A percentile compares a stretch with the other conserved stretches of the same genome.
These are phyloP conservation scores for Lumnitzera littorea DNA, from an alignment of 345 rosid species.

Conservation along the genomic window DNA sequence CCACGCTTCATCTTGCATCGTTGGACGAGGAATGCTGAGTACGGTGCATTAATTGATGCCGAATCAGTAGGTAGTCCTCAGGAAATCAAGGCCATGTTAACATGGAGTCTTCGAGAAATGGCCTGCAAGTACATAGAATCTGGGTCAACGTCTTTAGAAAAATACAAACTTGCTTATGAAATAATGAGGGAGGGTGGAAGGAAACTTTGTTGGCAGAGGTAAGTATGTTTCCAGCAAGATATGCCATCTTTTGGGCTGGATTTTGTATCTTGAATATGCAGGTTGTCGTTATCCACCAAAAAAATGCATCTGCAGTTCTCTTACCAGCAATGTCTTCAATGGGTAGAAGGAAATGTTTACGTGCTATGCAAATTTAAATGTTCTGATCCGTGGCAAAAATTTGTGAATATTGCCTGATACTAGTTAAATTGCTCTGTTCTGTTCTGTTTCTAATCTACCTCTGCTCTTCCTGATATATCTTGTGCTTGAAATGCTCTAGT, in stretches of 20 bases:
- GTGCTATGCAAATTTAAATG: not conserved
- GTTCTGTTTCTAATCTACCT: no score
- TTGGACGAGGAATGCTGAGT: slow-evolving; percentile 82
- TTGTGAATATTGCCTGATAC: no score
- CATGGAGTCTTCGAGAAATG: slow-evolving; percentile 88
- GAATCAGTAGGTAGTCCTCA: slow-evolving; percentile 53
- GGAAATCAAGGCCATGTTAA: slow-evolving; percentile 61
- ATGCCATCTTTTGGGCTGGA: not conserved
- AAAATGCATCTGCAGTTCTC: slow-evolving; percentile 8
- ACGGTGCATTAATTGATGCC: slow-evolving; percentile 42
- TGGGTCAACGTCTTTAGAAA: slow-evolving; percentile 60
- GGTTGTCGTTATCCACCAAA: no score
- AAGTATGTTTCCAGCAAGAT: slow-evolving; percentile 10
- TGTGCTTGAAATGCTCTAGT: no score
- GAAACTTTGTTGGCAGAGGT: slow-evolving; percentile 68
- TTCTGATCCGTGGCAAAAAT: no score
- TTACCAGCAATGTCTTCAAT: slow-evolving; percentile 2
- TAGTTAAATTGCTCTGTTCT: no score
- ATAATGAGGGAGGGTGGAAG: slow-evolving; percentile 78
- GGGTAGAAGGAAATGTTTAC: slow-evolving; percentile 1
- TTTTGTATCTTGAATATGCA: slow-evolving; percentile 9
- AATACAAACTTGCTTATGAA: slow-evolving; percentile 75
- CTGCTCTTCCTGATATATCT: no score
- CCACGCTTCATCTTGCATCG: slow-evolving; percentile 63
- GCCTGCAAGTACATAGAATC: slow-evolving; percentile 71